These are phyloP conservation scores for Cruciata laevipes DNA, from an alignment of 257 asterid species.

Conservation along the genomic window DNA sequence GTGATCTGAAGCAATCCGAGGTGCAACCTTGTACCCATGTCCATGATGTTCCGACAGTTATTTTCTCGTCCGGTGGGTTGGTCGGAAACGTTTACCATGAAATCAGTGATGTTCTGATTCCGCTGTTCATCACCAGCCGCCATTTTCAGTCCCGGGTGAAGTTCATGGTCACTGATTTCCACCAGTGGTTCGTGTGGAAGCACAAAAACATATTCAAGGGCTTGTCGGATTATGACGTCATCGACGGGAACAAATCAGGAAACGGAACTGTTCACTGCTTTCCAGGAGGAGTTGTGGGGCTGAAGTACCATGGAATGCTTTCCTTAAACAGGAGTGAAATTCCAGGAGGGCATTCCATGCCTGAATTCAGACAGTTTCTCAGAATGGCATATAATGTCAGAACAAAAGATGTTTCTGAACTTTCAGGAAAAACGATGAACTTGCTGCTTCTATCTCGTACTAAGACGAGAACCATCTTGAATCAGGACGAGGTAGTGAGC, in stretches of 20 bases:
- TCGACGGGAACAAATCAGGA: conserved; percentile 23
- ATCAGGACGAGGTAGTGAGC: conserved; percentile 34
- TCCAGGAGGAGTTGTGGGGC: conserved; percentile 41
- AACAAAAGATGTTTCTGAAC: conserved; percentile 24
- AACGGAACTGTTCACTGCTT: conserved; percentile 43
- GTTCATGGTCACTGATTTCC: conserved; percentile 36
- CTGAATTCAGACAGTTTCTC: conserved; percentile 33
- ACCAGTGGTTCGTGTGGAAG: conserved; percentile 28
- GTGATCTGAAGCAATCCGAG: conserved; percentile 13
- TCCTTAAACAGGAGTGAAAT: conserved; percentile 31
- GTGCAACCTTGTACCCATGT: conserved; percentile 22
- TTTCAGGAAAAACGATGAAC: conserved; percentile 22
- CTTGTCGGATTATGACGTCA: conserved; percentile 29
- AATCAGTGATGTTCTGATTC: conserved; percentile 52
- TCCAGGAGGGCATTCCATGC: conserved; percentile 35
- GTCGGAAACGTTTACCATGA: conserved; percentile 49
- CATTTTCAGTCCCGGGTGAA: conserved; percentile 31
- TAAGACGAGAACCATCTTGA: conserved; percentile 36
- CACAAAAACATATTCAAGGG: conserved; percentile 25
- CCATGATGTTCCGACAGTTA: conserved; percentile 33
- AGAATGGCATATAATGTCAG: conserved; percentile 23
- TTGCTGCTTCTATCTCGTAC: conserved; percentile 36
- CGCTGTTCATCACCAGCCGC: conserved; percentile 44
- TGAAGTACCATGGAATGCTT: conserved; percentile 36
- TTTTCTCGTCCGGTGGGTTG: conserved; percentile 46